These are phyloP conservation scores for Thraustotheca clavata DNA, from an alignment of 352 stramenopile species.

Conservation along the genomic window DNA sequence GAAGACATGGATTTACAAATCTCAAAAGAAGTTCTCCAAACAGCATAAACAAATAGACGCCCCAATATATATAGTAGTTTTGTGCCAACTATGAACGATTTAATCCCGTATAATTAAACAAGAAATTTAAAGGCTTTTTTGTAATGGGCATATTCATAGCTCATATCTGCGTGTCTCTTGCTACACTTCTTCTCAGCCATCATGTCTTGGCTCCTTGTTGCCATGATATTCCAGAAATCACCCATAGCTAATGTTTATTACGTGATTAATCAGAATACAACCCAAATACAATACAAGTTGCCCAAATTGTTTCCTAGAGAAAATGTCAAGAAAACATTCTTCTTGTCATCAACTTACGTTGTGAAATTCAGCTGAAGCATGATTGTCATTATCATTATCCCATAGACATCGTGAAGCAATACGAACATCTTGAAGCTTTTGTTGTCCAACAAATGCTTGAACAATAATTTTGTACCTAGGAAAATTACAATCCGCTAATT, in stretches of 20 bases:
- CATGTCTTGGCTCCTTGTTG: neutral
- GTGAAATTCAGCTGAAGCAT: constrained; percentile 80
- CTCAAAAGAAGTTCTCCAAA: constrained; percentile 75
- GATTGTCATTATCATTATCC: constrained; percentile 92
- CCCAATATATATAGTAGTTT: constrained; percentile 25
- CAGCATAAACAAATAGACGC: neutral
- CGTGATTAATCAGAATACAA: constrained; percentile 77
- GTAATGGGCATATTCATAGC: neutral
- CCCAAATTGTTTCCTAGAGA: constrained; percentile 75
- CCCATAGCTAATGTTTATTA: neutral
- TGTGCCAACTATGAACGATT: constrained; percentile 43
- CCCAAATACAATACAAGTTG: constrained; percentile 84
- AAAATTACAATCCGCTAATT: constrained; percentile 47
- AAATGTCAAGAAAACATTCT: neutral
- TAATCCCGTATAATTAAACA: constrained; percentile 8
- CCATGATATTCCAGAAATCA: neutral
- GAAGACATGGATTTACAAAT: constrained; percentile 77
- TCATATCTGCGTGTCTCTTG: neutral
- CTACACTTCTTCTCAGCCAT: neutral
- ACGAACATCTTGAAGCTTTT: constrained; percentile 88
- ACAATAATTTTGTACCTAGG: constrained; percentile 92
- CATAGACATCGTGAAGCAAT: constrained; percentile 92
- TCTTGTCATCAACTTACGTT: constrained; percentile 57
- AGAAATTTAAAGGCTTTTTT: constrained; percentile 9
- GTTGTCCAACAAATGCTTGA: constrained; percentile 91